Percentiles rank a stretch among this genome's conserved stretches.
Evolutionary conservation across 2,329 filamentous ascomycete species (phyloP).

Genomic region (Curvularia lunata): DNA sequence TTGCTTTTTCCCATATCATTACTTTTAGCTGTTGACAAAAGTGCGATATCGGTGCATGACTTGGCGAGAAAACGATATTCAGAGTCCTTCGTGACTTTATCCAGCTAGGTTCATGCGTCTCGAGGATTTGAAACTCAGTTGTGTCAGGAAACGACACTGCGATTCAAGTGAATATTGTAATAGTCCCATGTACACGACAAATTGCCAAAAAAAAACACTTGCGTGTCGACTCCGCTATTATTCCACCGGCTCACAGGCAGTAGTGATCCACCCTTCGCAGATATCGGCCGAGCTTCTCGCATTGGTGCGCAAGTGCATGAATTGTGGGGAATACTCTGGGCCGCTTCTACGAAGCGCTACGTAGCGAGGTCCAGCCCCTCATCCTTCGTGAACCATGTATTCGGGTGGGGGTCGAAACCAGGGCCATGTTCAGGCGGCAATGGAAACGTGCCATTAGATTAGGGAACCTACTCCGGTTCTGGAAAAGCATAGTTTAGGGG

Average conservation of each 20-base stretch:
- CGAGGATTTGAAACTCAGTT: neutral
- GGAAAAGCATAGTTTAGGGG: neutral
- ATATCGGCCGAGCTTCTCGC: no score
- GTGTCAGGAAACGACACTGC: no score
- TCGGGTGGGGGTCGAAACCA: neutral
- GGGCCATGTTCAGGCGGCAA: neutral
- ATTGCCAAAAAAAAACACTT: no score
- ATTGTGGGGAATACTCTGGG: neutral
- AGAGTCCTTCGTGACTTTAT: neutral
- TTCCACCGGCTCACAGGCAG: no score
- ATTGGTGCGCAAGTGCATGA: neutral
- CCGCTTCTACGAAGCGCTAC: neutral
- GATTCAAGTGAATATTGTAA: no score
- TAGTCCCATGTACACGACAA: no score
- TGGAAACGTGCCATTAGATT: no score
- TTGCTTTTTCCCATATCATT: neutral
- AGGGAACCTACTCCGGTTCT: no score
- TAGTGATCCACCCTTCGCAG: no score
- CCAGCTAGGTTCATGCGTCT: neutral
- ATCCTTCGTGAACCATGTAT: neutral
- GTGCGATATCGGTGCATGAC: neutral
- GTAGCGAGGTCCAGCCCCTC: neutral
- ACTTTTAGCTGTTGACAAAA: neutral
- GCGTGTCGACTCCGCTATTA: no score
- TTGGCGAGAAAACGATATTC: neutral